Conservation (phyloP, 2,329 filamentous ascomycete species). For the Colletotrichum musicola region DNA sequence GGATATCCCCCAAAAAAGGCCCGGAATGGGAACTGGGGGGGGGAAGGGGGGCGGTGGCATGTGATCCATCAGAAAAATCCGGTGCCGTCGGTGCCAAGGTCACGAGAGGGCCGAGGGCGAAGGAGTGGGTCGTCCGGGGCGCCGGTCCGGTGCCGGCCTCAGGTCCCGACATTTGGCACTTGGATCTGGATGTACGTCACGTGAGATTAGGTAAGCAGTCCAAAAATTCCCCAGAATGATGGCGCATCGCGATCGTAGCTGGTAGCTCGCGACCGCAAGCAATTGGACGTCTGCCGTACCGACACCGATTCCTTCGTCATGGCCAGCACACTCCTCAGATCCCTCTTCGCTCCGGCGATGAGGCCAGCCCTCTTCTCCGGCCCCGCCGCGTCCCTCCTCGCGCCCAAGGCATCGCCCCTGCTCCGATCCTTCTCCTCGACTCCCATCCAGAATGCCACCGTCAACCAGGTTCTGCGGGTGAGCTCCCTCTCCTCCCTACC, state of each 20-base stretch:
- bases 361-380: conserved; percentile 40
- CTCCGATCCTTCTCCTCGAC: conserved; percentile 70
- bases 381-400: conserved; percentile 34
- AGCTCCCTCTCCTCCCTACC: conserved; percentile 38
- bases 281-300: conserved; percentile 17
- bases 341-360: conserved; percentile 47
- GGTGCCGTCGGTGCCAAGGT: conserved; percentile 22
- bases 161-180: background rate
- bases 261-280: conserved; percentile 8
- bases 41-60: conserved; percentile 35
- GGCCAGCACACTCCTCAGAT: conserved; percentile 52
- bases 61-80: conserved; percentile 27
- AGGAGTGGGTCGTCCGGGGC: conserved; percentile 28
- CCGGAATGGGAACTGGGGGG: conserved; percentile 1
- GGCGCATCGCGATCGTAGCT: conserved; percentile 19
- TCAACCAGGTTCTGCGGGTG: conserved; percentile 78
- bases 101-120: background rate
- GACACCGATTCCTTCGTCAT: conserved; percentile 40
- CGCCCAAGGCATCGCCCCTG: conserved; percentile 37
- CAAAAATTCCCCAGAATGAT: conserved; percentile 17
- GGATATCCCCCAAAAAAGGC: conserved; percentile 18
- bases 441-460: conserved; percentile 69
- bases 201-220: conserved; percentile 27
- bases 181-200: background rate
- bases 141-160: conserved; percentile 18